Percentiles rank a stretch among this genome's conserved stretches.
These are phyloP conservation scores for Symbiotaphrina buchneri DNA, from an alignment of 495 filamentous ascomycete species.

Conservation along the genomic window DNA sequence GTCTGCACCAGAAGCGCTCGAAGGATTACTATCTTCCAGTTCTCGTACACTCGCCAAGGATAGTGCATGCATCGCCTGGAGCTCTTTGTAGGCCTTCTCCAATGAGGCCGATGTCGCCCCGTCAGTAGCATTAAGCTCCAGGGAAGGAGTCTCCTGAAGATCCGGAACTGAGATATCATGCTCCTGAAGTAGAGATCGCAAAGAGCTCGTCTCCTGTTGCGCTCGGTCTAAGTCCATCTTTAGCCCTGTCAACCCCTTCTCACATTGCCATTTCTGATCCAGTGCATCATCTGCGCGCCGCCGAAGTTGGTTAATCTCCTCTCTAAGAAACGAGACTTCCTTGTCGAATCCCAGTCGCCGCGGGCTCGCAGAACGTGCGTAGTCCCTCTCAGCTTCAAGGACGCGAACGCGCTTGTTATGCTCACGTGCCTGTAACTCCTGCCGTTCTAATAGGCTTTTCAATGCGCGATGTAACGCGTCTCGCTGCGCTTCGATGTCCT, in stretches of 20 bases:
- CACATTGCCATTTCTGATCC: constrained; percentile 91
- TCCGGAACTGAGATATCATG: constrained; percentile 58
- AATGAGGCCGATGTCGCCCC: constrained; percentile 42
- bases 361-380: constrained; percentile 32
- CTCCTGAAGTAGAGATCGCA: constrained; percentile 62
- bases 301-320: constrained; percentile 68
- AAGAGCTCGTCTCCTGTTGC: constrained; percentile 68
- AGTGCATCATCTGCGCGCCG: constrained; percentile 83
- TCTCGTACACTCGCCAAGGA: constrained; percentile 30
- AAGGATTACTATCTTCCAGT: constrained; percentile 23
- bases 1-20: constrained; percentile 14
- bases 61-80: constrained; percentile 36
- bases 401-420: constrained; percentile 51
- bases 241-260: constrained; percentile 75
- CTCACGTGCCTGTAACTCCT: constrained; percentile 59
- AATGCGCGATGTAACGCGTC: constrained; percentile 78
- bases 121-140: constrained; percentile 13
- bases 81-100: constrained; percentile 54
- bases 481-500: constrained; percentile 81
- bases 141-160: constrained; percentile 15
- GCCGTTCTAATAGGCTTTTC: constrained; percentile 67
- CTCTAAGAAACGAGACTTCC: constrained; percentile 55
- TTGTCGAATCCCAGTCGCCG: constrained; percentile 57
- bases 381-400: constrained; percentile 59
- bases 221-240: constrained; percentile 97